Base-by-base conservation (phyloP, 257 asterid genomes). In the Linaria vulgaris region DNA sequence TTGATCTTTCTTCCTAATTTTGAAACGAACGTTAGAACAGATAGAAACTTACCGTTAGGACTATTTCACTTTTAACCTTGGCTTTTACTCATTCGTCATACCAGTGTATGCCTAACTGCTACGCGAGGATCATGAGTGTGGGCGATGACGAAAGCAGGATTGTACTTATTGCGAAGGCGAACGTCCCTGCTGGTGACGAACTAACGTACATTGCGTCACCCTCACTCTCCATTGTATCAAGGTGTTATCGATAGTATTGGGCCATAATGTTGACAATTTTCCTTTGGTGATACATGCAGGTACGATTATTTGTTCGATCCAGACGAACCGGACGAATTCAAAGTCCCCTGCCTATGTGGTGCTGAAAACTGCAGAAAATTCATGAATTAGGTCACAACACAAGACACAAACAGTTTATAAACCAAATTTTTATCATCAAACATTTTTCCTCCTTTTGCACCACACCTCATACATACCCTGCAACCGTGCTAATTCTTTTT, bases 41-140 rank as follows among this genome's bases (percentile, higher is more conserved):
- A 34, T 34, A 34, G 9, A 34, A 34, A 4, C 41, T 34, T 34
- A 34, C 10, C 41, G 41, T 3, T 34, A 34, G 11, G 12, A 9
- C 0, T 47, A 20, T n/a, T 47, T 23, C 11, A n/a, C 12, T 45
- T n/a, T 8, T 20, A 37, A 13, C 48, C 15, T 19, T 56, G 47
- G 61, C 62, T 49, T 14, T 47, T 56, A 44, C 43, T 39, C 48
- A 52, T 25, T 23, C 17, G 7, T 37, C 19, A 39, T 51, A 31
- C 30, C 85, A 94, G 99, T 94, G 99, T 79, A 85, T 85, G 99
- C 99, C 96, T 56, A 94, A 90, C 77, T 94, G 97, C 80, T 94
- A 94, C 55, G 97, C 99, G 11, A 85, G 99, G 84, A 94, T 94
- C 69, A 88, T 90, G 97, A 90, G 97, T 52, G 99, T 90, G 23